Evolutionary conservation across 2,329 filamentous ascomycete species (phyloP).

Genomic region (Didymella segeticola): DNA sequence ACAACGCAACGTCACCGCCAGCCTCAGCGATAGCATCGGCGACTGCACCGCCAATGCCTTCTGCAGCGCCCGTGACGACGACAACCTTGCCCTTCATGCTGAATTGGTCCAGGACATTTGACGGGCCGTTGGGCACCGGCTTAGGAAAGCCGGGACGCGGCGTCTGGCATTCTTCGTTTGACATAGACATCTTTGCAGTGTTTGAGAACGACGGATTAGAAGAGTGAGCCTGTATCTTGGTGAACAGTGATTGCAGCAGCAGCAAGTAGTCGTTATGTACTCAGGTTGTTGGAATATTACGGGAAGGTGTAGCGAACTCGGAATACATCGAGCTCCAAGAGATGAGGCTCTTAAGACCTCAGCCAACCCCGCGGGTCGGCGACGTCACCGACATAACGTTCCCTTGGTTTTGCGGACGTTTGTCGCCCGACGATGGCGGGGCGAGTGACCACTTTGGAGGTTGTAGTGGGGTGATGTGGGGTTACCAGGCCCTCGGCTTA

Average conservation of each 20-base stretch:
- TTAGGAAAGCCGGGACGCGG: constrained; percentile 36
- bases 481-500: constrained; percentile 18
- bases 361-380: constrained; percentile 11
- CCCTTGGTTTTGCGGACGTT: constrained; percentile 29
- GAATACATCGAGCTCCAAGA: not conserved
- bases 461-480: constrained; percentile 14
- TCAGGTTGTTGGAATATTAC: not conserved
- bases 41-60: constrained; percentile 62
- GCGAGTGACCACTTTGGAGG: constrained; percentile 9
- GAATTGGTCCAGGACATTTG: constrained; percentile 42
- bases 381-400: constrained; percentile 22
- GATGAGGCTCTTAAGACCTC: constrained; percentile 6
- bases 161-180: constrained; percentile 37
- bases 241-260: not conserved
- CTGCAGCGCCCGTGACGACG: constrained; percentile 53
- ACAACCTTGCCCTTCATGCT: constrained; percentile 50
- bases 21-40: constrained; percentile 50
- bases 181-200: constrained; percentile 44
- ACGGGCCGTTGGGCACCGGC: constrained; percentile 34
- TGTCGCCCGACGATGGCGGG: constrained; percentile 27
- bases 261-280: not conserved
- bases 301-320: not conserved
- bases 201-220: not conserved
- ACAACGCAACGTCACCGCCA: constrained; percentile 55
- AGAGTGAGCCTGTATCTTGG: too few relatives aligned